Percentiles rank a stretch among this genome's conserved stretches.
phyloP scores from a whole-genome alignment of 2,329 filamentous ascomycete species.

The Coniochaeta sp. region DNA sequence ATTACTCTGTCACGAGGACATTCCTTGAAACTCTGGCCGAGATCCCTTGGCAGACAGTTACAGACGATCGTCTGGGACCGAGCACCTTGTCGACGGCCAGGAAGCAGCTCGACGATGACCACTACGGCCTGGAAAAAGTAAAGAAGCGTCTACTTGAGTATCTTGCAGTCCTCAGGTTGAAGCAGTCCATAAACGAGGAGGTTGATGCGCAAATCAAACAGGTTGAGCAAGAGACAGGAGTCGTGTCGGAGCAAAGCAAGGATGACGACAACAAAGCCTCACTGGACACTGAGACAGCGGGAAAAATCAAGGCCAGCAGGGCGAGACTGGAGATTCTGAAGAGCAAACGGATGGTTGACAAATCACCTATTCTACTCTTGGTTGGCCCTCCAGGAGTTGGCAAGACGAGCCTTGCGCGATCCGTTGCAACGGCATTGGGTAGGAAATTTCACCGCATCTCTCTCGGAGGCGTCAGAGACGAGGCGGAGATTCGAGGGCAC shows the following conservation, averaged over 20 bases:
- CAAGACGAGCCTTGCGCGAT: slow-evolving; percentile 92
- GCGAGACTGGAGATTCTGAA: slow-evolving; percentile 70
- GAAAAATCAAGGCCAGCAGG: slow-evolving; percentile 34
- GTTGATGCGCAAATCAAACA: slow-evolving; percentile 71
- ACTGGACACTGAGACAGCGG: slow-evolving; percentile 13
- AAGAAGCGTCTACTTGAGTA: slow-evolving; percentile 97
- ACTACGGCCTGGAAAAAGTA: slow-evolving; percentile 93
- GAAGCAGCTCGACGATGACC: slow-evolving; percentile 89
- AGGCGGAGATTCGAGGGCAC: slow-evolving; percentile 94
- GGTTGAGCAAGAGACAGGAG: slow-evolving; percentile 51
- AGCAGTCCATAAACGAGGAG: slow-evolving; percentile 81
- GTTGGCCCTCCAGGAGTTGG: slow-evolving; percentile 91
- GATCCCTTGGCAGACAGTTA: slow-evolving; percentile 83
- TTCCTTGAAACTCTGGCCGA: slow-evolving; percentile 92
- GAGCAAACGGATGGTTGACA: slow-evolving; percentile 82
- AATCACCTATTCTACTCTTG: slow-evolving; percentile 89
- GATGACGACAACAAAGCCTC: slow-evolving; percentile 15
- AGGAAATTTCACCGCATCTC: slow-evolving; percentile 97
- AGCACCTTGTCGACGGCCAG: slow-evolving; percentile 73
- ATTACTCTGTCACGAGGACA: slow-evolving; percentile 88
- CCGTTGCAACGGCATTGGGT: slow-evolving; percentile 83
- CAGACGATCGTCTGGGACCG: slow-evolving; percentile 76
- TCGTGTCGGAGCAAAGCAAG: slow-evolving; percentile 28
- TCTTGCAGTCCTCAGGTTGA: slow-evolving; percentile 88
- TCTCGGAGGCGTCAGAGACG: slow-evolving; percentile 88